Evolutionary conservation across 495 filamentous ascomycete species (phyloP).

Genomic region (Hypoxylon perforatum): DNA sequence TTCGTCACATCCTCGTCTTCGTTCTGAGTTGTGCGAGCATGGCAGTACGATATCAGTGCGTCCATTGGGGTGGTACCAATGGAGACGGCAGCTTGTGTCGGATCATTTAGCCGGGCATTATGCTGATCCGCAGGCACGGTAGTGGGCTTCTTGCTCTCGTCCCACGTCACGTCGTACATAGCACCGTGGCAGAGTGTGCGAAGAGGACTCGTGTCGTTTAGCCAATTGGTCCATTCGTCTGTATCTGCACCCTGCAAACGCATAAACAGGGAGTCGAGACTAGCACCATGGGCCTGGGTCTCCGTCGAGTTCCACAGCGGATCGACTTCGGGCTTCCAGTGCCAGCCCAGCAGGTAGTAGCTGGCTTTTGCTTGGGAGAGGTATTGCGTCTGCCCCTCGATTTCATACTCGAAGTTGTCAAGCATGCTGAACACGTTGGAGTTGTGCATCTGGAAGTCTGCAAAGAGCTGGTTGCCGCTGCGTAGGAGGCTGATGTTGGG

Average conservation of each 20-base stretch:
- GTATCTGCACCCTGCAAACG: constrained; percentile 5
- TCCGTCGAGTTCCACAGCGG: constrained; percentile 21
- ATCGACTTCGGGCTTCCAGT: constrained; percentile 46
- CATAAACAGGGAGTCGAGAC: constrained; percentile 3
- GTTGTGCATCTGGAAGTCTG: constrained; percentile 62
- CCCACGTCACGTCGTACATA: constrained; percentile 59
- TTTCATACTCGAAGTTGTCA: constrained; percentile 57
- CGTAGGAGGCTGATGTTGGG: constrained; percentile 50
- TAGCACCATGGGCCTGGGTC: not conserved
- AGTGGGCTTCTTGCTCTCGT: constrained; percentile 38
- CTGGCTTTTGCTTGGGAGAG: constrained; percentile 47
- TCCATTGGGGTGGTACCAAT: constrained; percentile 62
- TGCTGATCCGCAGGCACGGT: constrained; percentile 48
- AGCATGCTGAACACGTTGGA: constrained; percentile 62
- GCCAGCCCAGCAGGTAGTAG: constrained; percentile 67
- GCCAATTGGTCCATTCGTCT: constrained; percentile 8
- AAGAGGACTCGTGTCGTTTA: constrained; percentile 7
- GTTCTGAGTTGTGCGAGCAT: constrained; percentile 17
- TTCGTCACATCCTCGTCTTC: constrained; percentile 22
- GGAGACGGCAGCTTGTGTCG: constrained; percentile 45
- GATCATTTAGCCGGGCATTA: constrained; percentile 16
- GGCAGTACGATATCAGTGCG: constrained; percentile 53
- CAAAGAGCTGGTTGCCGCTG: constrained; percentile 60
- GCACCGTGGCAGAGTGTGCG: constrained; percentile 55
- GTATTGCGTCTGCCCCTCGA: constrained; percentile 20